These are phyloP conservation scores for Podaxis pistillaris DNA, from an alignment of 768 basidiomycete species.

Conservation along the genomic window DNA sequence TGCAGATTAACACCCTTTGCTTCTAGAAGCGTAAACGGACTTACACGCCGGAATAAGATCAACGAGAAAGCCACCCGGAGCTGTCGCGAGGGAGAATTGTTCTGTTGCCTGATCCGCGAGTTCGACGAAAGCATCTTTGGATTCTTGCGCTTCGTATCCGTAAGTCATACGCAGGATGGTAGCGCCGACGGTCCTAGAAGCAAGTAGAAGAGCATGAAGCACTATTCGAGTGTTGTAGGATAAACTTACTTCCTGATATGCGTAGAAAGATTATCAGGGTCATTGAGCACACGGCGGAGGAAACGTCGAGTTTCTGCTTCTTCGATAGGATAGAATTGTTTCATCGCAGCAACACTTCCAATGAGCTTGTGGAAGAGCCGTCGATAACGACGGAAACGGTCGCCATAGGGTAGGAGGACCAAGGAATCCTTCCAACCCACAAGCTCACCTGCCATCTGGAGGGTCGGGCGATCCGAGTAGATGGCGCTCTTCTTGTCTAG, in stretches of 20 bases:
- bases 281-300: conserved; percentile 43
- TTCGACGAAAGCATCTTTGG: conserved; percentile 48
- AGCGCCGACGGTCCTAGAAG: conserved; percentile 46
- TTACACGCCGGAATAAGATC: conserved; percentile 49
- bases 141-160: conserved; percentile 52
- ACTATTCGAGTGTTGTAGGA: not conserved
- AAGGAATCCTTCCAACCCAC: conserved; percentile 59
- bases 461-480: conserved; percentile 65
- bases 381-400: conserved; percentile 53
- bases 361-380: conserved; percentile 51
- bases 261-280: conserved; percentile 42
- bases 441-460: conserved; percentile 54
- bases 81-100: conserved; percentile 52
- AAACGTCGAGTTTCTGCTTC: conserved; percentile 48
- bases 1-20: conserved; percentile 5
- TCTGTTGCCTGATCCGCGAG: conserved; percentile 54
- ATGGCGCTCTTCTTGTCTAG: conserved; percentile 65
- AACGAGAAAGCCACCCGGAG: conserved; percentile 50
- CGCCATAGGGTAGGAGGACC: conserved; percentile 54
- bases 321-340: conserved; percentile 41
- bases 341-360: conserved; percentile 41
- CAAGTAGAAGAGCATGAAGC: conserved; percentile 8
- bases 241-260: conserved; percentile 47
- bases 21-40: conserved; percentile 16
- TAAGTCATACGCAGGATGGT: conserved; percentile 52